A percentile compares a stretch with the other conserved stretches of the same genome.
These are phyloP conservation scores for Coemansia sp. DNA, from an alignment of 371 early-diverging fungal genomes.

Conservation along the genomic window DNA sequence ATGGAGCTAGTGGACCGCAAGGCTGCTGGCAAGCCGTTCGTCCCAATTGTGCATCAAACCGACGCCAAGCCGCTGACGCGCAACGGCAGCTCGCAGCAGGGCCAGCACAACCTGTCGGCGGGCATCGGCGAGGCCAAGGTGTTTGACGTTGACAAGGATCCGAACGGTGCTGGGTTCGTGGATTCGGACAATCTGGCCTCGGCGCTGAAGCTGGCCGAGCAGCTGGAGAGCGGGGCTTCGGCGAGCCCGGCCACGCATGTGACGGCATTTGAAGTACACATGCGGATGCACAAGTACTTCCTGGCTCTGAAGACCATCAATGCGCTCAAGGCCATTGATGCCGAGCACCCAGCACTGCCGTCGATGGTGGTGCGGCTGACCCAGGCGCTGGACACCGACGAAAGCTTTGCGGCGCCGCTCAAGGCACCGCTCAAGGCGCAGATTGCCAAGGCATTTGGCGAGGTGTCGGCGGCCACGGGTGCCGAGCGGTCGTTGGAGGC, in stretches of 20 bases:
- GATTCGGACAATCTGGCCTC: slow-evolving; percentile 65
- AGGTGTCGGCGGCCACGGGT: slow-evolving; percentile 15
- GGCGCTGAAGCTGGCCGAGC: slow-evolving; percentile 74
- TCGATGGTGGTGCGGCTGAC: slow-evolving; percentile 54
- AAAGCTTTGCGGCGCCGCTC: slow-evolving; percentile 45
- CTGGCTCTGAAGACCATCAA: slow-evolving; percentile 70
- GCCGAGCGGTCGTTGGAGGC: slow-evolving; percentile 9
- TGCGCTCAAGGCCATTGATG: slow-evolving; percentile 58
- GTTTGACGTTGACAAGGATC: slow-evolving; percentile 62
- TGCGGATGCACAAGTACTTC: slow-evolving; percentile 74
- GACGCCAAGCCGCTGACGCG: slow-evolving; percentile 56
- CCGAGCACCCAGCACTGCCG: slow-evolving; percentile 55
- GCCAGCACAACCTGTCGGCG: slow-evolving; percentile 57
- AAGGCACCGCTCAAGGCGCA: slow-evolving; percentile 44
- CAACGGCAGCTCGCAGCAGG: slow-evolving; percentile 64
- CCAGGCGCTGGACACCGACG: slow-evolving; percentile 31
- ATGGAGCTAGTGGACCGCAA: slow-evolving; percentile 63
- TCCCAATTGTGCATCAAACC: slow-evolving; percentile 51
- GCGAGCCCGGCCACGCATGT: slow-evolving; percentile 59
- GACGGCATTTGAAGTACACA: slow-evolving; percentile 73
- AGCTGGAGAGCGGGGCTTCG: slow-evolving; percentile 51
- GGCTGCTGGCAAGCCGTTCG: slow-evolving; percentile 23
- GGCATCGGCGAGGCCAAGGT: slow-evolving; percentile 54
- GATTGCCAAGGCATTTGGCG: slow-evolving; percentile 39
- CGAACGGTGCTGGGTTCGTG: slow-evolving; percentile 64